Conservation (phyloP, 441 rosid genomes). For the Sinapis alba region DNA sequence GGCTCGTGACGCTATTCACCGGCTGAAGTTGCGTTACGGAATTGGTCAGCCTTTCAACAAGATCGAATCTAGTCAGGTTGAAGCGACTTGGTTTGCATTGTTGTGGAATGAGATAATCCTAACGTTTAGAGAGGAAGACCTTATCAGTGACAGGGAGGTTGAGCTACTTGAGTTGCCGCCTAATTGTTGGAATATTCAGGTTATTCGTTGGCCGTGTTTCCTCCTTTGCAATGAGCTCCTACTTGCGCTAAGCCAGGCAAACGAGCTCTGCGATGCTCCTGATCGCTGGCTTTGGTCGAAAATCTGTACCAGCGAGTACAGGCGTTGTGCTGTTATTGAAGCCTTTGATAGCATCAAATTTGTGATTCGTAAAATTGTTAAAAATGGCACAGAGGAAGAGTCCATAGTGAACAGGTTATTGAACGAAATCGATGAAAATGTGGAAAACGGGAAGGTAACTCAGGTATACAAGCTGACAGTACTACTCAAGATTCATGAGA, state of each 20-base stretch:
- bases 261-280: constrained; percentile 58
- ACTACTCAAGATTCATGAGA: constrained; percentile 51
- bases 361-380: constrained; percentile 52
- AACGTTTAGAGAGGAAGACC: constrained; percentile 70
- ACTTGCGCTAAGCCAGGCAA: constrained; percentile 64
- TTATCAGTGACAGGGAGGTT: constrained; percentile 59
- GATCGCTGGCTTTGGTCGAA: constrained; percentile 71
- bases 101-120: constrained; percentile 68
- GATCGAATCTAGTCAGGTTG: constrained; percentile 70
- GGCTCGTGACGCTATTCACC: constrained; percentile 57
- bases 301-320: constrained; percentile 63
- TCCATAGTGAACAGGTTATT: constrained; percentile 50
- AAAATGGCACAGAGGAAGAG: constrained; percentile 58
- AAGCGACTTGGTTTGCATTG: constrained; percentile 65
- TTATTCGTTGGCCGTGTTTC: constrained; percentile 72
- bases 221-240: constrained; percentile 70
- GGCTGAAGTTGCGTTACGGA: constrained; percentile 66
- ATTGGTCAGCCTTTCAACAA: constrained; percentile 66
- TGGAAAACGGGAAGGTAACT: constrained; percentile 51
- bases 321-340: constrained; percentile 73
- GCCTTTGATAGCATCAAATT: constrained; percentile 62
- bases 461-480: constrained; percentile 44
- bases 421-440: constrained; percentile 47
- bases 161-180: constrained; percentile 72
- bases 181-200: constrained; percentile 65